Base-by-base conservation (phyloP, 2,329 filamentous ascomycete genomes). In the Saccharata proteae region DNA sequence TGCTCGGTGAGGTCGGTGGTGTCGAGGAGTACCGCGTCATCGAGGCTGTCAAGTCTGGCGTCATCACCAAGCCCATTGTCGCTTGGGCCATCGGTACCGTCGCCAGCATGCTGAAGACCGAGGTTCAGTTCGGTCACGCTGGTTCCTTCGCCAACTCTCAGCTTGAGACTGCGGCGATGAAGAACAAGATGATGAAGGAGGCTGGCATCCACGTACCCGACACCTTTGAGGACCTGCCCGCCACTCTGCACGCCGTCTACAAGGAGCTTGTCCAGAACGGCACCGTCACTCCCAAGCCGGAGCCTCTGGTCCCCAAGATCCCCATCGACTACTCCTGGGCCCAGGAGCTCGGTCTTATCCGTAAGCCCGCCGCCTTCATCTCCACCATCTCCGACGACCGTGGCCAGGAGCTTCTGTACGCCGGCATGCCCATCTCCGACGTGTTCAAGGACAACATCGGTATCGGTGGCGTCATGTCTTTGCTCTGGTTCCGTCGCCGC, bases 11-110 rank as follows among this genome's bases (percentile, higher is more conserved):
- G 66, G 90, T 98, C 45, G 90, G 90, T 74, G 90, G 90, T 74
- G 86, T 96, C 40, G 90, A 98, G 66, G 90, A 98, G 66, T 98
- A 98, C 75, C 86, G 93, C 64, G 90, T 98, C 48, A 94, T 98
- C 47, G 88, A 98, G 54, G 90, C 90, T 39, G 83, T 98, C 48
- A 90, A 96, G 77, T 71, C 80, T 44, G 90, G 90, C 51, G 63
- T 74, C 56, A 93, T 98, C 60, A 98, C 80, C 59, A 98, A 98
- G 77, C 90, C 90, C 51, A 90, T 98, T 53, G 86, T 98, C 39
- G 90, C 90, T 25, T 98, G 90, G 90, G 90, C 90, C 46, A 98
- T 98, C 54, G 90, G 90, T 70, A 98, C 90, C 50, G 94, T 92
- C 62, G 90, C 90, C 42, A 88, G 83, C 73, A 90, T 98, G 85